Conservation (phyloP, 495 filamentous ascomycete species). For the Xylaria scruposa region DNA sequence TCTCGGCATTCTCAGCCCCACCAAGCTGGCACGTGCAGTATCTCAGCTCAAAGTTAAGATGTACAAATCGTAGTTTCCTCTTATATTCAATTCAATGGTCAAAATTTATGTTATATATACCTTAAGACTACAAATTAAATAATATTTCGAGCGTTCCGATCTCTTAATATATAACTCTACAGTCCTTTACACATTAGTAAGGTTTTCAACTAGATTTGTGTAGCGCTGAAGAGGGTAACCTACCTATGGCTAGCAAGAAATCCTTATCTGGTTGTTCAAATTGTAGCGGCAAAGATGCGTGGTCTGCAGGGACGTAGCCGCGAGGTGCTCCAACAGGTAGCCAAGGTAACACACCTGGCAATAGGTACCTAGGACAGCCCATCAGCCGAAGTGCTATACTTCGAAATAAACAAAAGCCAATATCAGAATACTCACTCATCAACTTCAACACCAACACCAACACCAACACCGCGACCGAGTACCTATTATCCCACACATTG, state of each 20-base stretch:
- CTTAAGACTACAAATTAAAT: not conserved
- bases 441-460: not conserved
- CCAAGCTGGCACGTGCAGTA: not conserved
- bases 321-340: not conserved
- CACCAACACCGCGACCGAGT: not conserved
- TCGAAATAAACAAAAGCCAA: not conserved
- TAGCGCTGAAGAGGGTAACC: not conserved
- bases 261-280: not conserved
- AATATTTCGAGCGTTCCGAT: no score
- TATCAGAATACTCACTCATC: not conserved
- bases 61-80: no score
- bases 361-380: not conserved
- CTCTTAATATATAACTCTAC: not conserved
- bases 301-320: not conserved
- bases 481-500: not conserved
- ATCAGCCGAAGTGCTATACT: no score
- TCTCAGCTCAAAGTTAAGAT: not conserved
- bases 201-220: not conserved
- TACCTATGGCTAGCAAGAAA: not conserved
- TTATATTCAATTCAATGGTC: not conserved
- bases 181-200: not conserved
- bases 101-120: not conserved
- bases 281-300: not conserved
- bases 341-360: not conserved
- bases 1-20: slow-evolving; percentile 15